A percentile compares a stretch with the other conserved stretches of the same genome.
Conservation (phyloP, 2,329 filamentous ascomycete species). For the Achaetomium macrosporum region DNA sequence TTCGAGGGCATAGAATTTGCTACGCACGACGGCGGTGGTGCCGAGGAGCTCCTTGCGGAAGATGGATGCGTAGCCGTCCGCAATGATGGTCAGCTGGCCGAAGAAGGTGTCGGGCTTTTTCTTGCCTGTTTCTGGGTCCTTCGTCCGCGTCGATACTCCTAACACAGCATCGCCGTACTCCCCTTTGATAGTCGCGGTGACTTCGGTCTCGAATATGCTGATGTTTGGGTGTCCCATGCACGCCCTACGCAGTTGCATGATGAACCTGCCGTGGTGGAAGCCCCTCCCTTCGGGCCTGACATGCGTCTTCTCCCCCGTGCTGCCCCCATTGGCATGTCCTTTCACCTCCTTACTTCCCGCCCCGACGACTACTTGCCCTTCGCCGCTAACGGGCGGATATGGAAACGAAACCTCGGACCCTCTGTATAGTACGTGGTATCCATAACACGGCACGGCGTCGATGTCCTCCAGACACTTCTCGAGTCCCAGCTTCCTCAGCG, state of each 20-base stretch:
- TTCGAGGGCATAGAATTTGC: slow-evolving; percentile 91
- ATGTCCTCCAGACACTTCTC: slow-evolving; percentile 80
- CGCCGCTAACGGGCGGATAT: slow-evolving; percentile 62
- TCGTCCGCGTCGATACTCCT: slow-evolving; percentile 71
- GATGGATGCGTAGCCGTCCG: slow-evolving; percentile 87
- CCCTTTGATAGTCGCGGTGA: slow-evolving; percentile 66
- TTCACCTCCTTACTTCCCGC: slow-evolving; percentile 11
- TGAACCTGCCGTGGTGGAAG: slow-evolving; percentile 95
- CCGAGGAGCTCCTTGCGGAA: slow-evolving; percentile 77
- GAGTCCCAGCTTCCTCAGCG: slow-evolving; percentile 75
- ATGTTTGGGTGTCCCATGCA: slow-evolving; percentile 75
- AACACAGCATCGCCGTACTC: slow-evolving; percentile 66
- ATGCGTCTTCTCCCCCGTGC: slow-evolving; percentile 22
- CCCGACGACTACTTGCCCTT: slow-evolving; percentile 33
- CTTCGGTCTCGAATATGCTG: slow-evolving; percentile 85
- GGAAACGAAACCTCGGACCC: slow-evolving; percentile 66
- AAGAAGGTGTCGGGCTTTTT: slow-evolving; percentile 74
- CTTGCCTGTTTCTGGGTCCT: slow-evolving; percentile 47
- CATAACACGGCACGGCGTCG: slow-evolving; percentile 74
- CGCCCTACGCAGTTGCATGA: slow-evolving; percentile 70
- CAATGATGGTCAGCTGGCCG: slow-evolving; percentile 77
- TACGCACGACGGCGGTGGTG: slow-evolving; percentile 63
- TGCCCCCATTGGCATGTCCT: slow-evolving; percentile 7
- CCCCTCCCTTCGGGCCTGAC: slow-evolving; percentile 63
- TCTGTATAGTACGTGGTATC: slow-evolving; percentile 84